Evolutionary conservation across 1,284 basidiomycete genomes (phyloP).

Genomic region (Cerioporus squamosus): DNA sequence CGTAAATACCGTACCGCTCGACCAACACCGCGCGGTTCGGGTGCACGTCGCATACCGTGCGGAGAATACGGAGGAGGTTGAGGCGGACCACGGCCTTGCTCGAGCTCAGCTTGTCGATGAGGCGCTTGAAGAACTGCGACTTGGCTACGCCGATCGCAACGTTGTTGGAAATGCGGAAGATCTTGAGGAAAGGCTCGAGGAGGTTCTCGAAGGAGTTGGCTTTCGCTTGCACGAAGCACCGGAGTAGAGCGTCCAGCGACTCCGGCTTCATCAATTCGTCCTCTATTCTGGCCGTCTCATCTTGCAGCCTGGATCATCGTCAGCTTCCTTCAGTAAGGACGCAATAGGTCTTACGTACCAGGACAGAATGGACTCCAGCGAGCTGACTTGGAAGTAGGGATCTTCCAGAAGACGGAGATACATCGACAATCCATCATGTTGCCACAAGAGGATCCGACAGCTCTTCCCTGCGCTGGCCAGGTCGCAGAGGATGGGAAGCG

Average conservation of each 20-base stretch:
- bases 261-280: conserved; percentile 78
- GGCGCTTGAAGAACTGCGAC: conserved; percentile 83
- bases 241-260: conserved; percentile 75
- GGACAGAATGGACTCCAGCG: conserved; percentile 87
- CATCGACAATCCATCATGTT: conserved; percentile 81
- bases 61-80: conserved; percentile 86
- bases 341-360: conserved; percentile 63
- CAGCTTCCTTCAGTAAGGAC: background rate
- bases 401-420: conserved; percentile 89
- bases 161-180: conserved; percentile 79
- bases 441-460: conserved; percentile 86
- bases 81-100: conserved; percentile 89
- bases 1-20: conserved; percentile 76
- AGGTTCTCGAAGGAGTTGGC: conserved; percentile 95
- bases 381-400: conserved; percentile 95
- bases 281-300: conserved; percentile 93
- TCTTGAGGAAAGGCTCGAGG: conserved; percentile 90
- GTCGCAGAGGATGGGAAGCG: conserved; percentile 95
- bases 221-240: conserved; percentile 87
- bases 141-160: conserved; percentile 82
- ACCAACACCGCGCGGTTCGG: conserved; percentile 85
- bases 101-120: conserved; percentile 84
- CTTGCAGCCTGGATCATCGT: conserved; percentile 74
- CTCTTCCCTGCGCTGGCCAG: conserved; percentile 93
- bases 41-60: conserved; percentile 86